These are phyloP conservation scores for Triticum turgidum DNA, from an alignment of 176 grass and related monocot species.

Conservation along the genomic window DNA sequence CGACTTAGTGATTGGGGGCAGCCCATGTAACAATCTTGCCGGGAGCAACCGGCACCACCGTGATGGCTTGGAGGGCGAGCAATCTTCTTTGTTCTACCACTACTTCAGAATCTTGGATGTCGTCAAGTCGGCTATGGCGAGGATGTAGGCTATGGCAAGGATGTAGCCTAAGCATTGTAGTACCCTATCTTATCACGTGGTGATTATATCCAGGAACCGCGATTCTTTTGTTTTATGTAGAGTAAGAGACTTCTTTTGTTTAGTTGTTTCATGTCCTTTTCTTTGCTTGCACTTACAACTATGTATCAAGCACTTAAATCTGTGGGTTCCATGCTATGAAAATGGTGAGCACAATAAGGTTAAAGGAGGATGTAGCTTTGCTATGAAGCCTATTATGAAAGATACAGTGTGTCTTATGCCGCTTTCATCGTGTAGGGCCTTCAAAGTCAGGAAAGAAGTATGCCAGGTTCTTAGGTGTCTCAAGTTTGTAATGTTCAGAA, in stretches of 20 bases:
- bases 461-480: no score
- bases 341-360: not conserved
- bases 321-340: not conserved
- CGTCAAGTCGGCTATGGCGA: conserved; percentile 50
- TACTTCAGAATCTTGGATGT: conserved; percentile 64
- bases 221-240: not conserved
- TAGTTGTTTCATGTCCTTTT: not conserved
- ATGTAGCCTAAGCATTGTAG: not conserved
- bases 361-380: not conserved
- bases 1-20: not conserved
- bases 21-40: not conserved
- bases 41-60: not conserved
- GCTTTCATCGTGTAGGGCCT: not conserved
- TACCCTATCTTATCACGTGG: not conserved
- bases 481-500: no score
- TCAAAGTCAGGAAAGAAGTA: not conserved
- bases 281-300: not conserved
- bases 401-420: not conserved
- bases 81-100: conserved; percentile 65
- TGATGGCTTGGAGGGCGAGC: not conserved
- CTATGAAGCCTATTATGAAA: not conserved
- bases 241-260: not conserved
- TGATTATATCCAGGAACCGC: not conserved
- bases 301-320: not conserved
- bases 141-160: conserved; percentile 38